A percentile compares a stretch with the other conserved stretches of the same genome.
Conservation (phyloP, 164 flowering plant species). For the Malania oleifera region DNA sequence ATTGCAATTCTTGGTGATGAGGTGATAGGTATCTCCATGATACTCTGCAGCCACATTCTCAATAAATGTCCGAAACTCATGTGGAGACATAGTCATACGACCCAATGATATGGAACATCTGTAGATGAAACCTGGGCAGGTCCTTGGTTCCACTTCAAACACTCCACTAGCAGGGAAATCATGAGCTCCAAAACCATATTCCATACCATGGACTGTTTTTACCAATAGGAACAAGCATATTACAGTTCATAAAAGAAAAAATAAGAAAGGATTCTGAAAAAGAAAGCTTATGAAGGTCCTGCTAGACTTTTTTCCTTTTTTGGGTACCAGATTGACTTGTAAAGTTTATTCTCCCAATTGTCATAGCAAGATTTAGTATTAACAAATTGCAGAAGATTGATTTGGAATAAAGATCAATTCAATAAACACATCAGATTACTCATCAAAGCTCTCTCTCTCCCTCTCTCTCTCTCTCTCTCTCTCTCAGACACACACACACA, state of each 20-base stretch:
- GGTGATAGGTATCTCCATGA: conserved; percentile 89
- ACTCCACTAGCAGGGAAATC: conserved; percentile 84
- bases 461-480: too few species aligned
- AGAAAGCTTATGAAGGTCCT: not conserved
- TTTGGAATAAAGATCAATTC: too few species aligned
- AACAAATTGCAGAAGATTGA: too few species aligned
- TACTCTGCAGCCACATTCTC: conserved; percentile 65
- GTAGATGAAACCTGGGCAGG: conserved; percentile 77
- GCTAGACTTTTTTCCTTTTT: too few species aligned
- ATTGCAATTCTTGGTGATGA: conserved; percentile 84
- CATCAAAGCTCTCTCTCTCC: too few species aligned
- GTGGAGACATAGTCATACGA: conserved; percentile 37
- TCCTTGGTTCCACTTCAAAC: conserved; percentile 82
- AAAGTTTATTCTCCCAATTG: too few species aligned
- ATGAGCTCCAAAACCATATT: conserved; percentile 91
- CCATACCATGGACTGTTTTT: conserved; percentile 69
- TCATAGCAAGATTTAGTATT: too few species aligned
- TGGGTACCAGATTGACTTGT: too few species aligned
- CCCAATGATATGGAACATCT: conserved; percentile 65
- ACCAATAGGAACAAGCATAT: conserved; percentile 8
- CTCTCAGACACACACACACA: too few species aligned
- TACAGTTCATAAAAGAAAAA: not conserved
- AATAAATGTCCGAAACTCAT: conserved; percentile 56
- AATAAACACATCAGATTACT: too few species aligned
- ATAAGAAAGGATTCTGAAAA: not conserved